A percentile compares a stretch with the other conserved stretches of the same genome.
Evolutionary conservation across 106 monocot genomes (phyloP).

Genomic region (Phalaenopsis equestris): DNA sequence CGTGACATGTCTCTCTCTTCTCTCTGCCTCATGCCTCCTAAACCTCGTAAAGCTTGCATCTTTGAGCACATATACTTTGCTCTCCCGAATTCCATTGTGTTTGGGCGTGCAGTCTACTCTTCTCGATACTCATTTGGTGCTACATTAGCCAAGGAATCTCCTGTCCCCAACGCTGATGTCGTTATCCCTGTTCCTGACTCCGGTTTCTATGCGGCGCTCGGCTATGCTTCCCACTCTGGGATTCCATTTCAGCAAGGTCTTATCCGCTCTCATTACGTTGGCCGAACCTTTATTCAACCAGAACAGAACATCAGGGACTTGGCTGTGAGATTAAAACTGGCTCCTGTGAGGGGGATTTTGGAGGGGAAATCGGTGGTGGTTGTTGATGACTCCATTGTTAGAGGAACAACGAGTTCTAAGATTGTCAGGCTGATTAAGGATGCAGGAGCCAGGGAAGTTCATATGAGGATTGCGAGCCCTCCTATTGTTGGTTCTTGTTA

Average conservation of each 20-base stretch:
- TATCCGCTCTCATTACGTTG: slow-evolving; percentile 81
- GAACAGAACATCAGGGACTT: slow-evolving; percentile 70
- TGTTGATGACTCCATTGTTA: slow-evolving; percentile 84
- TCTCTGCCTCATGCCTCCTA: slow-evolving; percentile 52
- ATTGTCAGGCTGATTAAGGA: slow-evolving; percentile 67
- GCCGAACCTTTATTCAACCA: slow-evolving; percentile 85
- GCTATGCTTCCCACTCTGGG: slow-evolving; percentile 48
- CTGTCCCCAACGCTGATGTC: slow-evolving; percentile 52
- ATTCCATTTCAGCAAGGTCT: slow-evolving; percentile 80
- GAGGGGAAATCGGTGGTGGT: slow-evolving; percentile 72
- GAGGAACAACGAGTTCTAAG: slow-evolving; percentile 87
- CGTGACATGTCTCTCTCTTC: slow-evolving; percentile 24
- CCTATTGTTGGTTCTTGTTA: slow-evolving; percentile 84
- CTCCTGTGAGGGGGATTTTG: slow-evolving; percentile 59
- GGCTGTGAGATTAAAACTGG: slow-evolving; percentile 76
- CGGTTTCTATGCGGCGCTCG: slow-evolving; percentile 85
- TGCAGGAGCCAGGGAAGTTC: slow-evolving; percentile 82
- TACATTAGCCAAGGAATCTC: slow-evolving; percentile 61
- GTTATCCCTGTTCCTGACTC: slow-evolving; percentile 93
- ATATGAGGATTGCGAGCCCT: slow-evolving; percentile 86
- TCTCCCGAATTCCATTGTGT: slow-evolving; percentile 79
- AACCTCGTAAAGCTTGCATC: slow-evolving; percentile 61
- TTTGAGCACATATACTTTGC: slow-evolving; percentile 96
- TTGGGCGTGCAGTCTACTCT: slow-evolving; percentile 47
- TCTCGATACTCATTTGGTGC: slow-evolving; percentile 57